These are phyloP conservation scores for Tanacetum coccineum DNA, from an alignment of 129 eudicot genomes.

Conservation along the genomic window DNA sequence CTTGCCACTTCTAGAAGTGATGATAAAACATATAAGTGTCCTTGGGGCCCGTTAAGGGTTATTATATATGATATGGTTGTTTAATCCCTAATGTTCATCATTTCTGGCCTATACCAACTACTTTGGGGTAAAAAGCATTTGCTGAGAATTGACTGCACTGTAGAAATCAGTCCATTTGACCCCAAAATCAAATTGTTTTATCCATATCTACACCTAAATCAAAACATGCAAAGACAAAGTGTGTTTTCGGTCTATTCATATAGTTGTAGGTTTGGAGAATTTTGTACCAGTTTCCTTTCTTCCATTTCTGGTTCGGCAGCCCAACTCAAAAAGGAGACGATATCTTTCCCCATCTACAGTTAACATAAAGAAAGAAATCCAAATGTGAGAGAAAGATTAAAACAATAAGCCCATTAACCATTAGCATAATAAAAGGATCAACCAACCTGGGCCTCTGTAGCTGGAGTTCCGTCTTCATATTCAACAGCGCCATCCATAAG, in stretches of 20 bases:
- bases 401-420: background rate
- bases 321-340: conserved; percentile 80
- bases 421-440: background rate
- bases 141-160: background rate
- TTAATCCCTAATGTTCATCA: too few species aligned
- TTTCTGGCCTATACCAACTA: background rate
- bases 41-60: background rate
- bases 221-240: background rate
- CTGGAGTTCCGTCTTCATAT: conserved; percentile 97
- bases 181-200: background rate
- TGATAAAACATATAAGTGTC: background rate
- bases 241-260: background rate
- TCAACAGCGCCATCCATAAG: conserved; percentile 96
- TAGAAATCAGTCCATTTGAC: conserved; percentile 6
- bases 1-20: background rate
- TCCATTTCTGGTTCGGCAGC: conserved; percentile 99
- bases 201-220: background rate
- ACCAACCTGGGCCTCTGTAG: conserved; percentile 94
- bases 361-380: background rate
- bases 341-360: conserved; percentile 92
- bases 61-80: background rate
- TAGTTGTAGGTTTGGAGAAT: conserved; percentile 11
- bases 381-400: background rate
- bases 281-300: conserved; percentile 83
- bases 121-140: background rate